Evolutionary conservation across 495 filamentous ascomycete species (phyloP).

Genomic region (Tuber melanosporum): DNA sequence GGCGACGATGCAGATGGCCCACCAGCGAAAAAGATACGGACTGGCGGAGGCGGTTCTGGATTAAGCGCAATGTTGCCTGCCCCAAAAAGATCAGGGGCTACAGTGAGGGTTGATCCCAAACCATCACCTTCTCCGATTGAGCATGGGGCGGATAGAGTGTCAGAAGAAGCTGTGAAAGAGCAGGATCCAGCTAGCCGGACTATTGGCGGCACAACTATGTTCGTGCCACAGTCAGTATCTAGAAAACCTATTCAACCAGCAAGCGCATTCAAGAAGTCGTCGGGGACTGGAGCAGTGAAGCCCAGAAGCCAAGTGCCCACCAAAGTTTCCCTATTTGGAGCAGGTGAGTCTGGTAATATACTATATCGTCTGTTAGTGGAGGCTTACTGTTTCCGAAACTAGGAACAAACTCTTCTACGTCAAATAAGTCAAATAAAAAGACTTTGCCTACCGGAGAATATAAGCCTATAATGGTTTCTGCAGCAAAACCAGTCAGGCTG

Average conservation of each 20-base stretch:
- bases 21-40: conserved; percentile 29
- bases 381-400: conserved; percentile 10
- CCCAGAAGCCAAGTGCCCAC: conserved; percentile 10
- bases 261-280: conserved; percentile 33
- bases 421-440: conserved; percentile 21
- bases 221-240: conserved; percentile 38
- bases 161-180: conserved; percentile 13
- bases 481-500: conserved; percentile 27
- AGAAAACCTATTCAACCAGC: conserved; percentile 40
- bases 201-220: conserved; percentile 23
- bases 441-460: conserved; percentile 28
- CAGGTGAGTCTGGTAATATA: conserved; percentile 12
- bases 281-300: conserved; percentile 5
- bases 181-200: neutral
- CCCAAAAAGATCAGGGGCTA: conserved; percentile 33
- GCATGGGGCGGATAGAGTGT: neutral
- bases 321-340: conserved; percentile 38
- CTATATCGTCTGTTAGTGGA: neutral
- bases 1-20: conserved; percentile 27
- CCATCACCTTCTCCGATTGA: conserved; percentile 6
- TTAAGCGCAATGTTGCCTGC: conserved; percentile 39
- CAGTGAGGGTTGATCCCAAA: conserved; percentile 14
- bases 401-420: conserved; percentile 24
- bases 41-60: conserved; percentile 27
- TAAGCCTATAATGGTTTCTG: conserved; percentile 38